Evolutionary conservation across 1,284 basidiomycete species (phyloP), one percentile per base, ranked within the genome.

Genomic region (Puccinia triticina): DNA sequence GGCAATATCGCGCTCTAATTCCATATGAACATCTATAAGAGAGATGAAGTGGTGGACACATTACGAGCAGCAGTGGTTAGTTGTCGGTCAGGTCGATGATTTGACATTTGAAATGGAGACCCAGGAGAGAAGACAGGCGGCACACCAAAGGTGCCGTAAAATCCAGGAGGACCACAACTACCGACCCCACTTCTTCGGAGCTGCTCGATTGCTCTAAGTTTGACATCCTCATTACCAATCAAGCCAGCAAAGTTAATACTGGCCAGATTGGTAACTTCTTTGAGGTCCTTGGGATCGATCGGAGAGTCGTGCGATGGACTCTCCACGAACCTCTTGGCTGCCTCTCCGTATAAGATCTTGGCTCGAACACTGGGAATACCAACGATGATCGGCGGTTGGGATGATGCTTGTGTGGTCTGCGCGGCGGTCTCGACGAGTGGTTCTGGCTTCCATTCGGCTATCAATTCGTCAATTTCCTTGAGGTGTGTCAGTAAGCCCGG

Each of bases 391-490:
- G 95, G 94, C 0, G 96, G 90, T 0, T 91, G 90, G 32, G 89
- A 90, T 32, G 96, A 89, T 83, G 90, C 88, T 81, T 91, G 89
- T 85, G 95, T 93, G 80, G 88, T 88, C 0, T 89, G 87, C 18
- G 89, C 89, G 69, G 93, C 89, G 26, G 91, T 91, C 48, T 90
- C 90, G 8, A 91, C 92, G 3, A 99, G 90, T 18, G 94, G 92
- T 84, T 96, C 94, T 0, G 97, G 97, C 14, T 89, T 89, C 94
- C 96, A 99, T 87, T 99, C 97, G 82, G 94, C 92, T 1, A 99
- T 94, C 55, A 99, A 91, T 85, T 99, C 96, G 86, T 98, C 92
- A 83, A 98, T 92, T 91, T 99, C 97, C 94, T 97, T 85, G n/a
- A 18, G 26, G 57, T 43, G 73, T 23, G 21, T 40, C n/a, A 43